Evolutionary conservation across 371 early-diverging fungal genomes (phyloP), one percentile per base, ranked within the genome.

Genomic region (Rozella allomycis): DNA sequence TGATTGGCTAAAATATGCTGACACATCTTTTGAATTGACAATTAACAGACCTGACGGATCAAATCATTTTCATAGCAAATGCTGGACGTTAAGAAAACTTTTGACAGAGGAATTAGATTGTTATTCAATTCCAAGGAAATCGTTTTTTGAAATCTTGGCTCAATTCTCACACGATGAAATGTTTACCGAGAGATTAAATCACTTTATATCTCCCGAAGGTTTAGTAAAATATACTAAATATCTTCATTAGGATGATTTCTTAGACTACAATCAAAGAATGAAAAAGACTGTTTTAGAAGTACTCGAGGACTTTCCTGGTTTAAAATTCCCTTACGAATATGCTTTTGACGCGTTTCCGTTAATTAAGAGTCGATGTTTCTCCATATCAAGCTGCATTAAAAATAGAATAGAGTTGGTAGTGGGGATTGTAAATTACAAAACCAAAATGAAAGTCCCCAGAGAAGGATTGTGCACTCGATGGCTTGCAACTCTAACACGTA

Each of bases 401-500:
- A 39, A 31, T 8, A 39, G 40, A 10, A 54, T 86, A 13, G 68
- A 82, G 5, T 50, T 91, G 8, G 66, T 73, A 17, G 69, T 86
- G 16, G 93, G 75, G 0, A 64, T 91, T 29, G 83, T 91, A 3
- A 45, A 69, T 17, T 91, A 82, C 51, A 63, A 66, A 33, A 88
- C 87, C 0, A 60, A 60, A 10, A 33, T 87, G 39, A 49, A 58
- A 30, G 63, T 48, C 23, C 64, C 67, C 29, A 62, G 88, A 17
- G 40, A 54, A 3, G 88, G 93, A 8, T 67, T 86, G 4, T 82
- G 80, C 42, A 74, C 87, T 3, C 60, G 58, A 28, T 87, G 79
- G 78, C 40, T 91, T 16, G 36, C 55, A 0, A 37, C 39, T 0
- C 36, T 74, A 27, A 25, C 41, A 11, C 36, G 45, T 3, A 62